Evolutionary conservation across 805 yeast genomes (phyloP), one percentile per base, ranked within the genome.

Genomic region (Trichomonascus vanleenenianus): DNA sequence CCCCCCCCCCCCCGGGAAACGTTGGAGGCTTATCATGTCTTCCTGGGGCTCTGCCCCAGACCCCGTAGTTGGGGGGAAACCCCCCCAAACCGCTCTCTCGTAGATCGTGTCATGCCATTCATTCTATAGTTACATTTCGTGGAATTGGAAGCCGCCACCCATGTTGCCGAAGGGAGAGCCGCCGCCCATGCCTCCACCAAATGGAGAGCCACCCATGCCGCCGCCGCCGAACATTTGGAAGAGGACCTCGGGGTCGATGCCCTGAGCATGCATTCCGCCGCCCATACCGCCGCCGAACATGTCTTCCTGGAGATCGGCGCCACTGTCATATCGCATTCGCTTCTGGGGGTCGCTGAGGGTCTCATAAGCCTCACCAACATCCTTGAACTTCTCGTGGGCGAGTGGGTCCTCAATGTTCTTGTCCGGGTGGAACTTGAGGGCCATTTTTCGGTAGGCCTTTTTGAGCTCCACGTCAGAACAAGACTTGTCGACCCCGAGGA

Each of bases 321-420:
- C 91, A 50, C 82, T 79, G 66, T 93, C 97, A 61, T 88, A 91
- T 3, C 84, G 60, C 18, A 83, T 85, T 70, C 97, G 83, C 73
- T 89, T 91, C 61, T 89, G 85, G 15, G 83, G 74, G 62, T 89
- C 97, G 9, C 85, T 76, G 50, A 89, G 73, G 4, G 85, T 73
- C 65, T 91, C 97, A 64, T 89, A 78, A 5, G 97, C 96, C 50
- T 78, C 78, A 3, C 91, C 81, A 59, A 87, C 75, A 63, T 87
- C 96, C 67, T 91, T 91, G 68, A 91, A 91, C 69, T 85, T 88
- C 62, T 91, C 97, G 44, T 94, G 93, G 12, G 95, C 96, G 62
- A 83, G 95, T 44, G 61, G 71, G 42, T 57, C 56, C 39, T 64
- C 67, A 10, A 76, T 78, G 59, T 85, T 82, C 67, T 86, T 85